Evolutionary conservation across 2,329 filamentous ascomycete species (phyloP).

Genomic region (Bipolaris sorokiniana): DNA sequence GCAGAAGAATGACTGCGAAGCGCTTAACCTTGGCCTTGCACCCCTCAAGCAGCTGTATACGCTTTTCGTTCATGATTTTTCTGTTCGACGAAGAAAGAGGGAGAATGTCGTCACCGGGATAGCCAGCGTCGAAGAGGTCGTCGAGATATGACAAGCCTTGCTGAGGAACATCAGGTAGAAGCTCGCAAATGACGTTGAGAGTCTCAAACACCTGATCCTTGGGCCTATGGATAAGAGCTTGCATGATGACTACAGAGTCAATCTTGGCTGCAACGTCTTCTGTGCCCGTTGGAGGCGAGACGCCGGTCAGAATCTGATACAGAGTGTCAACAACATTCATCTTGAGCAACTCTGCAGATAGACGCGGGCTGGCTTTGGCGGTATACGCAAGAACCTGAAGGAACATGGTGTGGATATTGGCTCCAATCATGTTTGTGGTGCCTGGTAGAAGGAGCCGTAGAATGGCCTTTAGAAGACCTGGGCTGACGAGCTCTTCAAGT

Average conservation of each 20-base stretch:
- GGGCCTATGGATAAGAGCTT: constrained; percentile 92
- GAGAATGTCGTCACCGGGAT: constrained; percentile 54
- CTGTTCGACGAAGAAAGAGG: constrained; percentile 54
- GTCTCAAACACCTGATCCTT: constrained; percentile 97
- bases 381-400: constrained; percentile 89
- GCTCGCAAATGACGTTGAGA: constrained; percentile 94
- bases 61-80: constrained; percentile 75
- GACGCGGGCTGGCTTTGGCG: constrained; percentile 81
- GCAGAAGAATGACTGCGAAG: constrained; percentile 91
- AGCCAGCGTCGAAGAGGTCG: constrained; percentile 56
- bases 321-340: constrained; percentile 97
- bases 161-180: constrained; percentile 76
- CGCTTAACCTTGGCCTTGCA: constrained; percentile 87
- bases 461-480: constrained; percentile 83
- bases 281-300: constrained; percentile 82
- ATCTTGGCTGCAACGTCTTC: constrained; percentile 84
- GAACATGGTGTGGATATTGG: constrained; percentile 95
- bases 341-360: constrained; percentile 90
- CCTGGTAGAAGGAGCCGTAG: constrained; percentile 88
- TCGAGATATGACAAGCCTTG: constrained; percentile 60
- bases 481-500: constrained; percentile 89
- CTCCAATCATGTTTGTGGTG: constrained; percentile 91
- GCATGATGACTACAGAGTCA: constrained; percentile 98
- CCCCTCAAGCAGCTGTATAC: constrained; percentile 78
- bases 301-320: constrained; percentile 95